These are phyloP conservation scores for Colletotrichum sp. DNA, from an alignment of 2,329 filamentous ascomycete species.

Conservation along the genomic window DNA sequence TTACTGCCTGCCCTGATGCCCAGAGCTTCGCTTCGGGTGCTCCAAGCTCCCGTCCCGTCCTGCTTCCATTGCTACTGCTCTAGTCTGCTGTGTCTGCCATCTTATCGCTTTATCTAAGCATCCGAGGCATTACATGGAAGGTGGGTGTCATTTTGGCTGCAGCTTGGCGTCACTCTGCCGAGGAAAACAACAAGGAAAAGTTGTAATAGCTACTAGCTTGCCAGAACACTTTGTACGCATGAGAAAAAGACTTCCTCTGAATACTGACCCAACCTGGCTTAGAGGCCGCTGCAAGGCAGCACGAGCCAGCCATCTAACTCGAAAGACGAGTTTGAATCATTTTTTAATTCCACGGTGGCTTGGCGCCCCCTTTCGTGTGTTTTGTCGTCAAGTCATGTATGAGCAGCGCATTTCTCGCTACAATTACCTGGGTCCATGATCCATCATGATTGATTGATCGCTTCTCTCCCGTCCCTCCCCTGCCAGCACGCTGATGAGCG, in stretches of 20 bases:
- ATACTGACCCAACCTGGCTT: background rate
- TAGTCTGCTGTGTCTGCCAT: background rate
- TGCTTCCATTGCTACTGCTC: background rate
- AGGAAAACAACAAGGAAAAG: background rate
- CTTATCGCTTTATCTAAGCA: background rate
- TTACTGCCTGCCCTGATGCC: background rate
- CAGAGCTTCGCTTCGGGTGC: background rate
- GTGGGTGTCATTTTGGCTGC: background rate
- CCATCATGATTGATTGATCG: background rate
- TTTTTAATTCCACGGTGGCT: background rate
- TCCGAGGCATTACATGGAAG: background rate
- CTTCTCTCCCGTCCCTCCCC: background rate
- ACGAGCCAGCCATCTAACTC: background rate
- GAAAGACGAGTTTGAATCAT: background rate
- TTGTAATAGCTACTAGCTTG: background rate
- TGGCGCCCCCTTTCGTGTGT: background rate
- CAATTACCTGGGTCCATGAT: background rate
- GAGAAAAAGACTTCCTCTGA: background rate
- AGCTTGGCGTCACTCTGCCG: background rate
- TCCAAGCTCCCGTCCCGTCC: background rate
- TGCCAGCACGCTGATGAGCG: background rate
- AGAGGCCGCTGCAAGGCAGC: background rate
- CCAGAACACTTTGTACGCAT: background rate
- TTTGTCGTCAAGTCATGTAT: background rate
- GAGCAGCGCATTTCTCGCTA: background rate